Evolutionary conservation across 257 asterid genomes (phyloP), one percentile per base, ranked within the genome.

Genomic region (Scutellaria barbata): DNA sequence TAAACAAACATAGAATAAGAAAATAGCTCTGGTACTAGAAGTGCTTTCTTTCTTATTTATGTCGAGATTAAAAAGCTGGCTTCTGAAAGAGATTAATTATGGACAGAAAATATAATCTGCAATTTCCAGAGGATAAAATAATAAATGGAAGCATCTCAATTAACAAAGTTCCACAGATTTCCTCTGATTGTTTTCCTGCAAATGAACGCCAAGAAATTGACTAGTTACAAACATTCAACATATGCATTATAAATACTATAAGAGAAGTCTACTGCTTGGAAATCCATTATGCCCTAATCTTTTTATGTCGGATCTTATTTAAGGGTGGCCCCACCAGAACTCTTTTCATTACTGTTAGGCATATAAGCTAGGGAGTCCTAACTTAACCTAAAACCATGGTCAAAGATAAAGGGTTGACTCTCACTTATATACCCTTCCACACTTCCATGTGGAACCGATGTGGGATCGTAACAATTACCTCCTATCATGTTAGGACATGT

Each of bases 61-160:
- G 50, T 42, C 48, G 33, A 71, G 57, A 66, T 47, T 52, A 54
- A 63, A 58, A 55, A 61, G 17, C 52, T 50, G 20, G 59, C 55
- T 10, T 12, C 56, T 55, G 41, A 48, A 20, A 39, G 77, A 70
- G 71, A 53, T 35, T 71, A 35, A n/a, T 43, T 54, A 52, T 12
- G 65, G 40, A 66, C 33, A 12, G 37, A 40, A 59, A 67, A 33
- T 20, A 66, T 43, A 71, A 47, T 47, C 30, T 42, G 25, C 59
- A 69, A 45, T 72, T 55, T 41, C 74, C 46, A 54, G 69, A 25
- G 43, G 43, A 74, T 50, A 48, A 39, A 20, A 12, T 46, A 68
- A 48, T 48, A 63, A 41, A 50, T 37, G 56, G 67, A 54, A 45
- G 58, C 64, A 53, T 56, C 64, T 63, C 66, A 69, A 79, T 52